phyloP scores from a whole-genome alignment of 495 filamentous ascomycete species.

The Penicillium herquei region DNA sequence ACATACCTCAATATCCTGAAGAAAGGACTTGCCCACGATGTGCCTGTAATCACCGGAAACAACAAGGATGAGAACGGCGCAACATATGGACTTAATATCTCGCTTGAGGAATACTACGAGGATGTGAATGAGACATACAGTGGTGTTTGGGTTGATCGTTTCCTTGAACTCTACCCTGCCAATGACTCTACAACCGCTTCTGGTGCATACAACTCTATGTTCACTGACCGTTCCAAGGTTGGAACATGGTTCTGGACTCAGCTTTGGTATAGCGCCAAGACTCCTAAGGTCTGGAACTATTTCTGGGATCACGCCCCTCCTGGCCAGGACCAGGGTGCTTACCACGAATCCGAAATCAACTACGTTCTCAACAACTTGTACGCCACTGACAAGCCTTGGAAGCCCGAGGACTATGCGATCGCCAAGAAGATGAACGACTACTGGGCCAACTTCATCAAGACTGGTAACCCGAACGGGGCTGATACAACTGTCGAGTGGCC shows the following conservation, averaged over 20 bases:
- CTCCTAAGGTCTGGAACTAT: constrained; percentile 28
- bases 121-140: constrained; percentile 25
- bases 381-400: constrained; percentile 25
- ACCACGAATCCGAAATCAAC: constrained; percentile 32
- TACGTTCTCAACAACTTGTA: constrained; percentile 28
- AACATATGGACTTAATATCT: constrained; percentile 18
- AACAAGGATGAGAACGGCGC: constrained; percentile 32
- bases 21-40: constrained; percentile 32
- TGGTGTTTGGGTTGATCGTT: constrained; percentile 14
- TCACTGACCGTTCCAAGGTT: constrained; percentile 20
- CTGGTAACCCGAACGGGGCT: constrained; percentile 21
- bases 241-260: constrained; percentile 12
- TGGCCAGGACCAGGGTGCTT: constrained; percentile 25
- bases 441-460: constrained; percentile 34
- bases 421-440: constrained; percentile 25
- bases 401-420: constrained; percentile 20
- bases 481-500: not conserved
- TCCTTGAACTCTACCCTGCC: constrained; percentile 24
- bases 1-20: constrained; percentile 24
- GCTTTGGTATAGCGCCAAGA: constrained; percentile 25
- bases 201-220: constrained; percentile 26
- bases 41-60: constrained; percentile 37
- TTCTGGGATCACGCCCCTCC: constrained; percentile 33
- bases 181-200: constrained; percentile 18
- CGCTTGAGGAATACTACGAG: constrained; percentile 20